Evolutionary conservation across 1,139 yeast genomes (phyloP).

Genomic region (Spencermartinsiella ligniputridi): DNA sequence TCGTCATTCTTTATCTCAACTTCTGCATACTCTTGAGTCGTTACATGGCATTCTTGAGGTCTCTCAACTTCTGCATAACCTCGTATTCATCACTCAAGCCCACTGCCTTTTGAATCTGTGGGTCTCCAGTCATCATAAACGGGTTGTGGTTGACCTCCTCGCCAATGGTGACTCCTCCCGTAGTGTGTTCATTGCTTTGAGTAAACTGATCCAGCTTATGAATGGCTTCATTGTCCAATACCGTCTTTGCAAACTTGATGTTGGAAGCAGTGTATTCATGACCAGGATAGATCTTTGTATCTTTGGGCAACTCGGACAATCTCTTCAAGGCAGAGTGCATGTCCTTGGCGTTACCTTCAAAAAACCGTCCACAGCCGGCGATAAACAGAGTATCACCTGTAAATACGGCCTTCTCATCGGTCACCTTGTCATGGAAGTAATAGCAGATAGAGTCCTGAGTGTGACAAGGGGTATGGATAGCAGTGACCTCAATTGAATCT

Average conservation of each 20-base stretch:
- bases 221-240: constrained; percentile 55
- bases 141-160: constrained; percentile 86
- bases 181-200: constrained; percentile 58
- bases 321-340: constrained; percentile 67
- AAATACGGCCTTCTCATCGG: constrained; percentile 69
- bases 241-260: constrained; percentile 65
- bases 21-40: too few species aligned
- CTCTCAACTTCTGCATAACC: constrained; percentile 64
- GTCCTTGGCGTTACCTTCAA: constrained; percentile 81
- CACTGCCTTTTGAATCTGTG: constrained; percentile 47
- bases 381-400: constrained; percentile 94
- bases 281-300: constrained; percentile 78
- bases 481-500: constrained; percentile 57
- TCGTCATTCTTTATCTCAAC: too few species aligned
- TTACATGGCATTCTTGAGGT: constrained; percentile 58
- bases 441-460: constrained; percentile 95
- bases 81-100: constrained; percentile 42
- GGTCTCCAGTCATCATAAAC: constrained; percentile 71
- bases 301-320: constrained; percentile 58
- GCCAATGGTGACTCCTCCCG: constrained; percentile 78
- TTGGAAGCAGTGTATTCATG: constrained; percentile 91
- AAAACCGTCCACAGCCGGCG: constrained; percentile 95
- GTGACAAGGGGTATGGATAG: constrained; percentile 95
- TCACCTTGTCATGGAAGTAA: constrained; percentile 57
- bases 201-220: constrained; percentile 49